Conservation (phyloP, 2,329 filamentous ascomycete genomes). For the Hypoxylon sp. region DNA sequence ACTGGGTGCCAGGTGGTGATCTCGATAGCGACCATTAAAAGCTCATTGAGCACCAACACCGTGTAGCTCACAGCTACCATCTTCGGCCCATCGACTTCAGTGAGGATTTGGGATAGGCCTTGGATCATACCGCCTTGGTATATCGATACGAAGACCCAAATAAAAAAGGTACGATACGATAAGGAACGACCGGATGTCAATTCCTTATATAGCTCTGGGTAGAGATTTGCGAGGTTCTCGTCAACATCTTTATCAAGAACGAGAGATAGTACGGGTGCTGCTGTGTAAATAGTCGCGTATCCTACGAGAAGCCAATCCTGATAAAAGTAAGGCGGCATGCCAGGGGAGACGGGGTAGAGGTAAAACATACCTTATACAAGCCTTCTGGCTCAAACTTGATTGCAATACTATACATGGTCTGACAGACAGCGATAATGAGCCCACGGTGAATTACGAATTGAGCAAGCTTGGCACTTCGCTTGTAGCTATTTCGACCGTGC, state of each 20-base stretch:
- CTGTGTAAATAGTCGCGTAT: conserved; percentile 96
- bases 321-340: conserved; percentile 44
- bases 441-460: conserved; percentile 99
- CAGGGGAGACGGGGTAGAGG: not conserved
- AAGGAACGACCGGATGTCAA: conserved; percentile 89
- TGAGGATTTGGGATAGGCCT: conserved; percentile 90
- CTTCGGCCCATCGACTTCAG: conserved; percentile 77
- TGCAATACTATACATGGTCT: conserved; percentile 97
- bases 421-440: conserved; percentile 93
- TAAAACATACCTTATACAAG: conserved; percentile 77
- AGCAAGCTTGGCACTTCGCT: conserved; percentile 92
- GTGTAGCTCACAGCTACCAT: conserved; percentile 96
- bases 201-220: conserved; percentile 98
- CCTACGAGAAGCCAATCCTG: conserved; percentile 96
- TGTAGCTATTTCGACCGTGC: conserved; percentile 98
- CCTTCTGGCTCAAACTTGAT: conserved; percentile 93
- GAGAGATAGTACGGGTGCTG: conserved; percentile 90
- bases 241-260: conserved; percentile 97
- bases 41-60: conserved; percentile 91
- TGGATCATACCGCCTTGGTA: conserved; percentile 98
- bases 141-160: conserved; percentile 94
- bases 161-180: conserved; percentile 94
- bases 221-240: conserved; percentile 91
- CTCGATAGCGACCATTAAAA: conserved; percentile 97
- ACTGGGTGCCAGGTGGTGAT: conserved; percentile 97